Evolutionary conservation across 1,284 basidiomycete species (phyloP).

Genomic region (Fomitopsis schrenkii): DNA sequence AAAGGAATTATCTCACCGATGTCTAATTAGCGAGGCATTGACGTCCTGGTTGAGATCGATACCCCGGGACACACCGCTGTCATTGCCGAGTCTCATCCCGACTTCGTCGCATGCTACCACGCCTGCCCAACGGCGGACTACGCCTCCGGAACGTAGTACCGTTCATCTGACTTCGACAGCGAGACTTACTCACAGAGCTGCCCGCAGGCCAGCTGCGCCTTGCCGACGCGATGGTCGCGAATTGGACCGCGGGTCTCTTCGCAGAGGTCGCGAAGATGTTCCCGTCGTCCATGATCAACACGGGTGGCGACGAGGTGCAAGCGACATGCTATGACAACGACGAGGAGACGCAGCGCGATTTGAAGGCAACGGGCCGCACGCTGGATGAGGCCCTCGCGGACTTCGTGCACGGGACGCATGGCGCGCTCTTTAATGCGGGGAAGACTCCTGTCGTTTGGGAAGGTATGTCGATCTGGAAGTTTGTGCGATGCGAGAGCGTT

Average conservation of each 20-base stretch:
- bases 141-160: constrained; percentile 34
- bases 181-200: constrained; percentile 44
- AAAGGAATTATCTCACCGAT: not conserved
- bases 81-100: constrained; percentile 63
- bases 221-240: constrained; percentile 37
- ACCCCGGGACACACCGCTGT: constrained; percentile 79
- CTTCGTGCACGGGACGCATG: constrained; percentile 58
- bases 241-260: constrained; percentile 47
- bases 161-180: not conserved
- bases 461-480: constrained; percentile 1
- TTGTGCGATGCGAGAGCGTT: not conserved
- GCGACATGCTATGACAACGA: constrained; percentile 65
- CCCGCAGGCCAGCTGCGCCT: constrained; percentile 83
- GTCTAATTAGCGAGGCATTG: constrained; percentile 63
- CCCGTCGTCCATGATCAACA: constrained; percentile 63
- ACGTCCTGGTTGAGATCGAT: constrained; percentile 68
- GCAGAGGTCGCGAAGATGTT: constrained; percentile 39
- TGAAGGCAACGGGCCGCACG: constrained; percentile 46
- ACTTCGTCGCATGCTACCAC: constrained; percentile 70
- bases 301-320: constrained; percentile 85
- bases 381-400: constrained; percentile 61
- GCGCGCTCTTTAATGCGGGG: constrained; percentile 35
- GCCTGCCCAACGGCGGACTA: constrained; percentile 59
- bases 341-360: constrained; percentile 46
- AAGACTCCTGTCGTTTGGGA: constrained; percentile 74